Evolutionary conservation across 2,329 filamentous ascomycete genomes (phyloP), one percentile per base, ranked within the genome.

Genomic region (Aspergillus ochraceoroseus): DNA sequence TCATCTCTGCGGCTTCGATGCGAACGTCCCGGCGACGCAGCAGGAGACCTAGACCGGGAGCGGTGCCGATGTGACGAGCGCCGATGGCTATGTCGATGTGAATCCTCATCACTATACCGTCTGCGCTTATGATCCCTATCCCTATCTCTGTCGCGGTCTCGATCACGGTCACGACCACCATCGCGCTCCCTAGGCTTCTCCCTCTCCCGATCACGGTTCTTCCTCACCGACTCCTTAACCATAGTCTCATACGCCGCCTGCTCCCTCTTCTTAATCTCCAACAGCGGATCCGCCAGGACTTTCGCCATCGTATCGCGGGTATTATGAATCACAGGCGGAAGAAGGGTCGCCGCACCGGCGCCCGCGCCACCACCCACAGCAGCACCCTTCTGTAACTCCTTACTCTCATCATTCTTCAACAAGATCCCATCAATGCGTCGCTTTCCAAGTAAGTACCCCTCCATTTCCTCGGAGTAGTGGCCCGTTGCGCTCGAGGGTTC

Each of bases 211-310:
- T 22, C 20, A 9, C 20, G 20, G 20, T 5, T 50, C 41, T 51
- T 53, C 37, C 64, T 62, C 15, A 65, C 53, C 6, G 67, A 59
- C 49, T 72, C 68, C 38, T 70, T 72, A 44, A 73, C 67, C 58
- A 65, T 62, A 14, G 62, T 64, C 43, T 88, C 78, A 59, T 87
- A 87, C 1, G 84, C 82, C 18, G 82, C 82, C 63, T 90, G 85
- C 61, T 96, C 89, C 60, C 94, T 84, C 61, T 82, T 85, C 73
- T 94, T 95, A 63, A 98, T 95, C 15, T 89, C 87, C 22, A 96
- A 71, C 56, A 98, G 74, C 0, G 92, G 92, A 60, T 98, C 92
- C 51, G 94, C 85, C 49, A 88, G 76, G 32, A 96, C 82, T 70
- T 98, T 98, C 32, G 80, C 68, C 19, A 87, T 84, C 0, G 82